Evolutionary conservation across 2,329 filamentous ascomycete species (phyloP), one percentile per base, ranked within the genome.

Genomic region (Alternaria sp.): DNA sequence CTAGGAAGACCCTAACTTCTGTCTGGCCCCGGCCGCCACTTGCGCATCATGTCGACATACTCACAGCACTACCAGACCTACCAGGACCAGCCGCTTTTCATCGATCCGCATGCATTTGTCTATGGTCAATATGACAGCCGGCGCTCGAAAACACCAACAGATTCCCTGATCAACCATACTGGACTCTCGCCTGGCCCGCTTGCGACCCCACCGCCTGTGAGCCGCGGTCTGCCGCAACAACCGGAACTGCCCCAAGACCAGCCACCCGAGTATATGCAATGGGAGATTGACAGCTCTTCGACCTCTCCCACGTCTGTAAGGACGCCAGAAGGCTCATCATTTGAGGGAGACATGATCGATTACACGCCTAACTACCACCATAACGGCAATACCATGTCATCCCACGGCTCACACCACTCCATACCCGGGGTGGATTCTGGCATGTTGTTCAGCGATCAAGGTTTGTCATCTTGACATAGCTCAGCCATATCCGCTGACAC

Each of bases 231-330:
- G 23, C 79, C 78, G 12, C 75, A 75, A 63, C 73, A 69, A 25
- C 75, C 75, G 56, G 71, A 75, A 28, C 67, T 67, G 12, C 58
- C 63, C 18, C 71, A 67, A n/a, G 73, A 75, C n/a, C 71, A 76
- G 15, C 46, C 59, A 15, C 74, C 73, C 20, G 76, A 79, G 37
- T 70, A 74, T 47, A 72, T 77, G 66, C 58, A 71, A 55, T 78
- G 70, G 68, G 74, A 78, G 58, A 71, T 76, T 70, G 72, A 66
- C 54, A 79, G 76, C 55, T 64, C 69, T 8, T 80, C 78, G n/a
- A 70, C 74, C 53, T 80, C 78, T 44, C 76, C 77, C 8, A 78
- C 73, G 12, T 78, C 76, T 62, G 72, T 78, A 20, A 74, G 63
- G 64, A 80, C 78, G 9, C 77, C 78, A 4, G 76, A 80, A 49